These are phyloP conservation scores for Helotiales sp. DNA, from an alignment of 2,329 filamentous ascomycete genomes.

Conservation along the genomic window DNA sequence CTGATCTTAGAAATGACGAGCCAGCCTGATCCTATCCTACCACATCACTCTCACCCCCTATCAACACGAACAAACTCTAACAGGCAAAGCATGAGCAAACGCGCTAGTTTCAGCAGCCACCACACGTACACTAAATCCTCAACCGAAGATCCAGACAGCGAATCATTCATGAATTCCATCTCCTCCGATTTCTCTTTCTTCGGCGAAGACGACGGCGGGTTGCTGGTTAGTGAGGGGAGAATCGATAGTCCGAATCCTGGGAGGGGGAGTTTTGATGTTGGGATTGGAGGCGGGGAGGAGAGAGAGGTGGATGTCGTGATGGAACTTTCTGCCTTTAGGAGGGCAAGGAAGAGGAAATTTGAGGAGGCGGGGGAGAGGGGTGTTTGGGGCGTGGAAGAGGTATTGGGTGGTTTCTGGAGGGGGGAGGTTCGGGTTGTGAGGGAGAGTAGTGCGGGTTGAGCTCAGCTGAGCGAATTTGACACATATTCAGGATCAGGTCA, in stretches of 20 bases:
- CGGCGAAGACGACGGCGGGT: conserved; percentile 29
- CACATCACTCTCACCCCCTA: conserved; percentile 5
- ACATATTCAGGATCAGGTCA: no score
- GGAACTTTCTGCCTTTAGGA: conserved; percentile 27
- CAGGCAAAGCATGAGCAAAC: conserved; percentile 5
- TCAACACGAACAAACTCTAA: background rate
- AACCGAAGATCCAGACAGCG: conserved; percentile 31
- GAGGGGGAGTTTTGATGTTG: conserved; percentile 13
- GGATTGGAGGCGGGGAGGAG: conserved; percentile 13
- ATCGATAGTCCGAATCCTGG: conserved; percentile 17
- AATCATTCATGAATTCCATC: conserved; percentile 28
- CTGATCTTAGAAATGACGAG: conserved; percentile 31
- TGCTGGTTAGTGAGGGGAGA: conserved; percentile 28
- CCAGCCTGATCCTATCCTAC: conserved; percentile 16
- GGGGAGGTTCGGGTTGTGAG: conserved; percentile 30
- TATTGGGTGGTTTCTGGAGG: conserved; percentile 33
- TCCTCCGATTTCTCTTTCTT: conserved; percentile 34
- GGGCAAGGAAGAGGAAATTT: conserved; percentile 24
- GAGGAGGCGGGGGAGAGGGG: conserved; percentile 11
- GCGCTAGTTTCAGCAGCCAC: conserved; percentile 3
- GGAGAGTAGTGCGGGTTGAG: background rate
- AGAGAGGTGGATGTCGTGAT: conserved; percentile 23
- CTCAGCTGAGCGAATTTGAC: background rate
- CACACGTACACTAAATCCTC: conserved; percentile 29
- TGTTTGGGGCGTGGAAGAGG: conserved; percentile 12